Conservation (phyloP, 202 grass and related monocot genomes). For the Carex arenaria region DNA sequence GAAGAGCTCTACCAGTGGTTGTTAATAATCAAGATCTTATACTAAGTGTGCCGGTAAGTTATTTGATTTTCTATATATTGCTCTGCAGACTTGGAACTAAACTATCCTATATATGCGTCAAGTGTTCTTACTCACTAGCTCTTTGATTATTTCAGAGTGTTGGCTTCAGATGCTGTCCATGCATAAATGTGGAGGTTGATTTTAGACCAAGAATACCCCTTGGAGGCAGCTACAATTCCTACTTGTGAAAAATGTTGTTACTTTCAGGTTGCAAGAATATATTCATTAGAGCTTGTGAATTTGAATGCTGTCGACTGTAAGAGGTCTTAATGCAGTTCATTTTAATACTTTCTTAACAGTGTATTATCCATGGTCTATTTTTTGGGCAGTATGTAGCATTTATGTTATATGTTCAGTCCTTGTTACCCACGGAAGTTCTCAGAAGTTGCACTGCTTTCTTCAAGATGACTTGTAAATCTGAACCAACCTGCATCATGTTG, state of each 20-base stretch:
- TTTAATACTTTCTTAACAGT: background rate
- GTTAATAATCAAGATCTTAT: conserved; percentile 45
- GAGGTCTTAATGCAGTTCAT: background rate
- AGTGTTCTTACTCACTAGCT: conserved; percentile 16
- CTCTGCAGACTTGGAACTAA: background rate
- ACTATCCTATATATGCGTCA: conserved; percentile 11
- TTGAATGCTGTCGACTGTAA: background rate
- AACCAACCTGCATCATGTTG: background rate
- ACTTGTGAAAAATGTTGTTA: conserved; percentile 35
- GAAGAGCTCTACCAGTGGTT: conserved; percentile 72
- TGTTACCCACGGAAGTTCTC: background rate
- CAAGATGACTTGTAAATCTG: background rate
- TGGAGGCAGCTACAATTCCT: conserved; percentile 74
- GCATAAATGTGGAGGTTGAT: conserved; percentile 46
- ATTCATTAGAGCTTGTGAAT: conserved; percentile 1
- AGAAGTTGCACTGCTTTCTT: background rate
- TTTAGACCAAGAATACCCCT: conserved; percentile 83
- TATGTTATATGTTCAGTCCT: background rate
- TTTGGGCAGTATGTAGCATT: background rate
- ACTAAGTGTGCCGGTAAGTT: conserved; percentile 70
- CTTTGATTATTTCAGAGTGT: conserved; percentile 43
- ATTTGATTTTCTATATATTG: conserved; percentile 6
- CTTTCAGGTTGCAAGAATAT: background rate
- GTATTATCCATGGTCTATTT: background rate
- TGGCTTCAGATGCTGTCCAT: conserved; percentile 61